phyloP scores from a whole-genome alignment of 225 moss, liverwort and hornwort genomes.

The Takakia lepidozioides region DNA sequence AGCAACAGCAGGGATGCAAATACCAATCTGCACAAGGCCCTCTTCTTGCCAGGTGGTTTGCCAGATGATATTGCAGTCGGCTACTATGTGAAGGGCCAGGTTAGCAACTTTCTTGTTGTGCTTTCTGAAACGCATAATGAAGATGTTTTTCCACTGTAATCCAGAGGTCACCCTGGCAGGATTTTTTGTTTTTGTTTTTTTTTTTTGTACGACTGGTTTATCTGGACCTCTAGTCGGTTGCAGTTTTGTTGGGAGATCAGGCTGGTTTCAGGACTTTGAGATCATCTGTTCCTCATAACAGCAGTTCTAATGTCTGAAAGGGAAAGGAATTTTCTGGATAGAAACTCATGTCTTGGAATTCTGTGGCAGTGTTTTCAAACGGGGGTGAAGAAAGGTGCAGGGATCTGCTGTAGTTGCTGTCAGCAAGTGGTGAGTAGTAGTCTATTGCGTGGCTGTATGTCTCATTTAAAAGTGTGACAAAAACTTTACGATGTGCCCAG shows the following conservation, averaged over 20 bases:
- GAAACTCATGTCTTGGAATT: too few relatives aligned
- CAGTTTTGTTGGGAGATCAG: too few relatives aligned
- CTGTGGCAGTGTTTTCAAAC: slow-evolving; percentile 47
- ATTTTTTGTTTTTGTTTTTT: too few relatives aligned
- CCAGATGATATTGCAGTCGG: slow-evolving; percentile 72
- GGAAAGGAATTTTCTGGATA: too few relatives aligned
- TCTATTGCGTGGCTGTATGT: too few relatives aligned
- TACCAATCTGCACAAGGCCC: slow-evolving; percentile 81
- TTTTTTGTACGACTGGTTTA: background rate
- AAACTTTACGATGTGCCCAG: too few relatives aligned
- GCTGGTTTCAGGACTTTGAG: background rate
- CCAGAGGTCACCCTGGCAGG: too few relatives aligned
- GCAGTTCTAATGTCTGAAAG: too few relatives aligned
- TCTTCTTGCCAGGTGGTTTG: slow-evolving; percentile 87
- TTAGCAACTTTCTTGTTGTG: slow-evolving; percentile 21
- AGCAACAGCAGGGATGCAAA: slow-evolving; percentile 57
- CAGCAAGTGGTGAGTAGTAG: slow-evolving; percentile 70
- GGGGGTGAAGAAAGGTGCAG: slow-evolving; percentile 69
- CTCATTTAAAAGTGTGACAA: too few relatives aligned
- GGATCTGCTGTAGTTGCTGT: slow-evolving; percentile 84
- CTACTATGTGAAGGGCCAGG: slow-evolving; percentile 98
- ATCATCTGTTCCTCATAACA: too few relatives aligned
- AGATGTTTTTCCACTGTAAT: too few relatives aligned
- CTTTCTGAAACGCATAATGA: background rate
- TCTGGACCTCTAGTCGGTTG: too few relatives aligned